Base-by-base conservation (phyloP, 768 basidiomycete genomes). In the Boletus huronensis region DNA sequence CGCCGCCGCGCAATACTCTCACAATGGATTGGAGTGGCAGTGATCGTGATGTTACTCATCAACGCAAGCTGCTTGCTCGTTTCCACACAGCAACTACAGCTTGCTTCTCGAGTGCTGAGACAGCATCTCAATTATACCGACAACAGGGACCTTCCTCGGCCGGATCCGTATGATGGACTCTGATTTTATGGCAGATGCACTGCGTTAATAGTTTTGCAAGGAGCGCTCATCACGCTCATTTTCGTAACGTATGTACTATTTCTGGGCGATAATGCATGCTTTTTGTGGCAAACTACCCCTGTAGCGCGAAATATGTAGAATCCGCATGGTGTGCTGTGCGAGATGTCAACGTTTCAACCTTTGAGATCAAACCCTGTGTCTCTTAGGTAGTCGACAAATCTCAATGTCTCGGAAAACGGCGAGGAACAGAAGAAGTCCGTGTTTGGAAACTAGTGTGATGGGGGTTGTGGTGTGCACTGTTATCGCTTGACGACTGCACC, bases 161-260 rank as follows among this genome's bases (percentile, higher is more conserved):
- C 69, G 17, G 60, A 69, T 48, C 67, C 55, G 11, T 70, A 69
- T 47, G 64, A 70, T 46, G 68, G 68, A 41, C 59, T 70, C 43
- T 69, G 46, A 69, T 50, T n/a, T 10, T 43, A 17, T 17, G 26
- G 26, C 14, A n/a, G 17, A 43, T 13, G 6, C 0, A 10, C 10
- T 21, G 5, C 5, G 7, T 41, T 23, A 36, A 36, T n/a, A 11
- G 3, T 13, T 6, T 34, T 34, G 34, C 14, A 34, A 34, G 3
- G 10, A 21, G 55, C 39, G 25, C 16, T n/a, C 16, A 32, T 10
- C 48, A n/a, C 11, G 17, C 23, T 28, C 28, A 9, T 17, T 43
- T 10, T 19, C 26, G 21, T 44, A 7, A 40, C 31, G n/a, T 32
- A 41, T 43, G 29, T 19, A 45, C 43, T 53, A 50, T 48, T 57